Base-by-base conservation (phyloP, 2,329 filamentous ascomycete species). In the Aaosphaeria arxii region DNA sequence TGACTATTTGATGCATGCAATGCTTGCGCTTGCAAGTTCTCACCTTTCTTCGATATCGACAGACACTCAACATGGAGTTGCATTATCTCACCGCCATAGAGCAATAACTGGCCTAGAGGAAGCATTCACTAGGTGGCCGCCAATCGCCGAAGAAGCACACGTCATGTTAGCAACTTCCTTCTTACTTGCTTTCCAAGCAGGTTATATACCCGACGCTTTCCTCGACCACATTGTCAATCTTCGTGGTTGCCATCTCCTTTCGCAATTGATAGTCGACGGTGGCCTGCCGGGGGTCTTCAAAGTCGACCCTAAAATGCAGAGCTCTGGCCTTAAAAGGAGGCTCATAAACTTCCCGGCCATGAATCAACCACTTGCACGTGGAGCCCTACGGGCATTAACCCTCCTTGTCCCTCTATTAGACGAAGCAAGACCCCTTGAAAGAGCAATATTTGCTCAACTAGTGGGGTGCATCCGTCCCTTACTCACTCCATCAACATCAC, bases 151-250 rank as follows among this genome's bases (percentile, higher is more conserved):
- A n/a, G 55, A 62, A 44, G 57, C 56, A 5, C 58, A 62, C 42
- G 49, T 54, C 24, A 62, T 61, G 57, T 49, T 62, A 6, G 59
- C 57, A 3, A 56, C 58, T 7, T 56, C 53, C n/a, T 61, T 55
- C 42, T 29, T 60, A 1, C 50, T 61, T 11, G 55, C 52, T 6
- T 53, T 53, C 11, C 58, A 62, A 38, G 56, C 56, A 11, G 47
- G 45, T 32, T 59, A 55, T 43, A 51, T 62, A 39, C 32, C 47
- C 6, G 57, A 61, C 36, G 57, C 53, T 9, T 50, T 58, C 40
- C 11, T 59, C 4, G 58, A 62, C 7, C 51, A 55, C 35, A 53
- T 61, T 17, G 30, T 61, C 5, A 57, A 51, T 5, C 35, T 62
- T 5, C 49, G 59, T 11, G 58, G 58, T 9, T 60, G 57, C 38